phyloP scores from a whole-genome alignment of 2,329 filamentous ascomycete genomes.

The Pseudocercospora ulei region DNA sequence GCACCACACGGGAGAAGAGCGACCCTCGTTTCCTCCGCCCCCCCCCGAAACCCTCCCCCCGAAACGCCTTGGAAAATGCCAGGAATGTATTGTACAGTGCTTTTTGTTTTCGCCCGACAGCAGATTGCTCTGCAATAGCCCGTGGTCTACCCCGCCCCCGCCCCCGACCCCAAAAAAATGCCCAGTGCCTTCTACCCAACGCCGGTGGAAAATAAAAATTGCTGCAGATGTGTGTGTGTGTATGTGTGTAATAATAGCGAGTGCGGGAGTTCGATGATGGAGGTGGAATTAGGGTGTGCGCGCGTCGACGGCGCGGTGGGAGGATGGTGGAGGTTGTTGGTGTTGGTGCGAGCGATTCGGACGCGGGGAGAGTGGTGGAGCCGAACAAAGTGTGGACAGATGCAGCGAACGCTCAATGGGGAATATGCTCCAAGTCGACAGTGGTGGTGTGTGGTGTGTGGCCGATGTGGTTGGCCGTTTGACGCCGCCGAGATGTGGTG shows the following conservation, averaged over 20 bases:
- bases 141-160: constrained; percentile 17
- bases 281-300: constrained; percentile 2
- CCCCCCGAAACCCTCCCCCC: no score
- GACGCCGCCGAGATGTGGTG: constrained; percentile 11
- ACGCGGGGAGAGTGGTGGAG: constrained; percentile 8
- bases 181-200: constrained; percentile 22
- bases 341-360: constrained; percentile 4
- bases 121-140: constrained; percentile 21
- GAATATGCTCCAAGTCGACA: constrained; percentile 20
- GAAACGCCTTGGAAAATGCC: constrained; percentile 18
- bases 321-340: not conserved
- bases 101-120: constrained; percentile 18
- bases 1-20: no score
- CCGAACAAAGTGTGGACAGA: constrained; percentile 13
- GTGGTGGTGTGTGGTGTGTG: constrained; percentile 6
- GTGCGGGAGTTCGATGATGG: constrained; percentile 8
- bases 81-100: constrained; percentile 17
- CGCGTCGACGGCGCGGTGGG: constrained; percentile 10
- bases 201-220: constrained; percentile 13
- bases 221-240: constrained; percentile 15
- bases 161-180: no score
- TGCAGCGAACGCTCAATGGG: constrained; percentile 21
- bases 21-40: no score
- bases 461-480: constrained; percentile 6
- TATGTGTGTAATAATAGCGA: no score